These are phyloP conservation scores for Trypanosoma congolense DNA, from an alignment of 208 protist species.

Conservation along the genomic window DNA sequence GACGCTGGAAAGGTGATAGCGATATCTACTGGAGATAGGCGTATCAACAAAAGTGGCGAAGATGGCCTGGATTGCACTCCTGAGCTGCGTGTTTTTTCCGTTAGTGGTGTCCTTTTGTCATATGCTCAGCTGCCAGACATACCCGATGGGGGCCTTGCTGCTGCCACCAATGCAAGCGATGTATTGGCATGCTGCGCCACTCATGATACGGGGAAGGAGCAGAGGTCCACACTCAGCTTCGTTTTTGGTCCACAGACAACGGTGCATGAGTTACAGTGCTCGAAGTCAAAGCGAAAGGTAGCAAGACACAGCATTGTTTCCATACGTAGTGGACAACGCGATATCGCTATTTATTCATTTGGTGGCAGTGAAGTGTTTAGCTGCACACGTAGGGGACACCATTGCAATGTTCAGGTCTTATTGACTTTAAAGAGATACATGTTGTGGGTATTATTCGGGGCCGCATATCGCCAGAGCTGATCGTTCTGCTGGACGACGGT, in stretches of 20 bases:
- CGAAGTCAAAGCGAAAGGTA: neutral
- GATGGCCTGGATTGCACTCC: neutral
- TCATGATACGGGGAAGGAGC: constrained; percentile 1
- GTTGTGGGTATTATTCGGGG: constrained; percentile 41
- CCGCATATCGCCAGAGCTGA: constrained; percentile 36
- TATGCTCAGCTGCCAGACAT: constrained; percentile 32
- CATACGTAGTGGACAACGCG: constrained; percentile 1
- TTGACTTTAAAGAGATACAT: constrained; percentile 28
- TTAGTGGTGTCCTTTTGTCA: constrained; percentile 38
- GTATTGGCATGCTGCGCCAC: constrained; percentile 12
- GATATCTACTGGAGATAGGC: constrained; percentile 2
- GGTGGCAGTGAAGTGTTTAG: constrained; percentile 11
- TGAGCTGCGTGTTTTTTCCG: constrained; percentile 41
- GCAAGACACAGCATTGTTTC: constrained; percentile 10
- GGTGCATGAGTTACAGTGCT: constrained; percentile 5
- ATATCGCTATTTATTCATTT: constrained; percentile 17
- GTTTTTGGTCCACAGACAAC: constrained; percentile 8
- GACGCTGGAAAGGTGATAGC: constrained; percentile 14
- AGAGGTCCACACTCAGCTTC: constrained; percentile 7
- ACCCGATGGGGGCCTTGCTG: neutral
- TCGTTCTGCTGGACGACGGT: constrained; percentile 45
- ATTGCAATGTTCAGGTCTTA: neutral
- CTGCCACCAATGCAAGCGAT: constrained; percentile 8
- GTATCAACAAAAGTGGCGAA: neutral
- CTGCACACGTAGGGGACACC: neutral